Conservation (phyloP, 345 rosid species). For the Aegle marmelos region DNA sequence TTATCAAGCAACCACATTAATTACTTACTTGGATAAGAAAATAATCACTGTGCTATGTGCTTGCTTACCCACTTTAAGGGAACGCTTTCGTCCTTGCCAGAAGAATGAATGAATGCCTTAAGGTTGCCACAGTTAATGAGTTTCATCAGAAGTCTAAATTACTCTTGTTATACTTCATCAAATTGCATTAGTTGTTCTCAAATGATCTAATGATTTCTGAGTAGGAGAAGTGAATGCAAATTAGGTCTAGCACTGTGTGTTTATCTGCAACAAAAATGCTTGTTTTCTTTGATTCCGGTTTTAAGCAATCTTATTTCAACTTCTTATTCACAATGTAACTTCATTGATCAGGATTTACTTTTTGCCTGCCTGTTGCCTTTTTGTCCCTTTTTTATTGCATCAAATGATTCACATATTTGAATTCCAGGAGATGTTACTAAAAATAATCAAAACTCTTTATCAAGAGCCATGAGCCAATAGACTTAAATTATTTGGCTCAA, state of each 20-base stretch:
- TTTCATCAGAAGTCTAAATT: background rate
- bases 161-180: background rate
- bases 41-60: background rate
- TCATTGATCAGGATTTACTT: background rate
- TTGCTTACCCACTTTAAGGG: background rate
- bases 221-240: background rate
- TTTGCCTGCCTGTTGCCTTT: background rate
- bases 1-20: background rate
- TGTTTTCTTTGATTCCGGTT: background rate
- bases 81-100: background rate
- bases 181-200: conserved; percentile 1
- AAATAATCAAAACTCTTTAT: background rate
- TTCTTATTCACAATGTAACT: background rate
- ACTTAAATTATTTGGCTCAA: background rate
- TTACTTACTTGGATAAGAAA: background rate
- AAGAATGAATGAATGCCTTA: background rate
- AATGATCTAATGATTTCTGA: background rate
- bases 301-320: background rate
- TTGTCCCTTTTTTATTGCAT: background rate
- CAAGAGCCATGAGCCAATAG: background rate
- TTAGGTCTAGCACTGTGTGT: background rate
- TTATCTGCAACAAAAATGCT: background rate
- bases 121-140: background rate
- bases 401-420: background rate
- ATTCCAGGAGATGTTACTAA: background rate